Percentiles rank a stretch among this genome's conserved stretches.
phyloP scores from a whole-genome alignment of 75 land plant species.

The Azolla pinnata region DNA sequence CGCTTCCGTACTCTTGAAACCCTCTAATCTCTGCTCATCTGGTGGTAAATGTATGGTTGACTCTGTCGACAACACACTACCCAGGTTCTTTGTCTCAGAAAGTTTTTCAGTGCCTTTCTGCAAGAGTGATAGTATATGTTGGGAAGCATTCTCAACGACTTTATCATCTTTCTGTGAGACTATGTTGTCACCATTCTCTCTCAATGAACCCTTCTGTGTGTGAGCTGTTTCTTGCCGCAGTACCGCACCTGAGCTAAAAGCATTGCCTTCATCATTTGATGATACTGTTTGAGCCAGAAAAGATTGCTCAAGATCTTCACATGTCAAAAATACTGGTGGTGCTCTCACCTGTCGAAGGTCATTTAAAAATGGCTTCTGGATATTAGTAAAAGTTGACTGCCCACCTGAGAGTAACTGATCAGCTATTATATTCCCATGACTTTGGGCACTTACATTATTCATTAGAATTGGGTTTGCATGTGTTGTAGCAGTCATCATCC shows the following conservation, averaged over 20 bases:
- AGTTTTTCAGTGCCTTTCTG: slow-evolving; percentile 37
- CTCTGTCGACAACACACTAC: not conserved
- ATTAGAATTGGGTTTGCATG: not conserved
- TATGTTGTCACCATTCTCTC: slow-evolving; percentile 3
- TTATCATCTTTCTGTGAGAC: slow-evolving; percentile 8
- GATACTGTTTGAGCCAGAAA: slow-evolving; percentile 50
- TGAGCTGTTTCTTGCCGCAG: too few species aligned
- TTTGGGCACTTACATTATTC: too few species aligned
- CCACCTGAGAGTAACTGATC: not conserved
- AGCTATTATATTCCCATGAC: too few species aligned
- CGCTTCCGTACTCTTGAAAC: slow-evolving; percentile 10
- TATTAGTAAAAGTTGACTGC: not conserved
- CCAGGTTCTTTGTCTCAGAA: not conserved
- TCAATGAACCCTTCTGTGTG: slow-evolving; percentile 10
- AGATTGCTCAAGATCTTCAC: slow-evolving; percentile 93
- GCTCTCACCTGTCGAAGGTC: not conserved
- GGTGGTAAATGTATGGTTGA: slow-evolving; percentile 5
- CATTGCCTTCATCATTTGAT: slow-evolving; percentile 8
- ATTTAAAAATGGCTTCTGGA: not conserved
- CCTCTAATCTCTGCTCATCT: slow-evolving; percentile 9
- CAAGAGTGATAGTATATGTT: slow-evolving; percentile 73
- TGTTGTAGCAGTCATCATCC: slow-evolving; percentile 16
- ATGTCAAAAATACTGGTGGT: slow-evolving; percentile 47
- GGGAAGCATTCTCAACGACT: slow-evolving; percentile 64
- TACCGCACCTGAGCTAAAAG: too few species aligned